These are phyloP conservation scores for Zalaria obscura DNA, from an alignment of 2,329 filamentous ascomycete genomes.

Conservation along the genomic window DNA sequence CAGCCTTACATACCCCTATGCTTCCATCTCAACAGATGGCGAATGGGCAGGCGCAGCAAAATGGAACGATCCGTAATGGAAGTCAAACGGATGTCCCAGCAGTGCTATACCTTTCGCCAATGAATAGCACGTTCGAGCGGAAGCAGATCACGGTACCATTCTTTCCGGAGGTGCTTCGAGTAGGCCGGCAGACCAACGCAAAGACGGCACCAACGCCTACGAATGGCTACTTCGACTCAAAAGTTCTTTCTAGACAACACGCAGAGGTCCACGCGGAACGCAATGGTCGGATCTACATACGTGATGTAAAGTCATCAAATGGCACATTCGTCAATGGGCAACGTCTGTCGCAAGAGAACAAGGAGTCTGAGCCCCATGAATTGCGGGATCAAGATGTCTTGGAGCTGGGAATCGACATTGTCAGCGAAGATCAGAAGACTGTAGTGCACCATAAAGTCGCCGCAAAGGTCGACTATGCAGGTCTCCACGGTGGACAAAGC, in stretches of 20 bases:
- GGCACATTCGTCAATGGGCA: conserved; percentile 95
- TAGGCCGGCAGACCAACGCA: conserved; percentile 92
- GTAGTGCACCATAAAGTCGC: conserved; percentile 98
- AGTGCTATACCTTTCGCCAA: conserved; percentile 71
- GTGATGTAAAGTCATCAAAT: conserved; percentile 96
- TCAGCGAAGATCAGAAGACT: conserved; percentile 96
- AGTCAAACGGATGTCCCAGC: conserved; percentile 47
- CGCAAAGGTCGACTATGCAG: conserved; percentile 90
- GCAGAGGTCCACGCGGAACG: conserved; percentile 82
- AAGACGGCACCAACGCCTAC: conserved; percentile 82
- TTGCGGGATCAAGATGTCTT: conserved; percentile 81
- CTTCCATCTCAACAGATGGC: conserved; percentile 55
- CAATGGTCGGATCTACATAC: conserved; percentile 80
- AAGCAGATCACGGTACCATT: conserved; percentile 93
- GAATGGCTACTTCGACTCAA: conserved; percentile 97
- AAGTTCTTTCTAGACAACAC: conserved; percentile 89
- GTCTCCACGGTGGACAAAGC: conserved; percentile 52
- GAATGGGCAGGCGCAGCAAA: conserved; percentile 44
- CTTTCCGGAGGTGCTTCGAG: conserved; percentile 82
- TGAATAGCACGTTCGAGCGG: conserved; percentile 93
- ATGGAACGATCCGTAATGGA: conserved; percentile 27
- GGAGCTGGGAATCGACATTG: conserved; percentile 94
- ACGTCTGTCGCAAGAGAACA: conserved; percentile 80
- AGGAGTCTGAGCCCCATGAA: conserved; percentile 91
- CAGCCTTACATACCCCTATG: conserved; percentile 48